These are phyloP conservation scores for Pyricularia pennisetigena DNA, from an alignment of 2,329 filamentous ascomycete species.

Conservation along the genomic window DNA sequence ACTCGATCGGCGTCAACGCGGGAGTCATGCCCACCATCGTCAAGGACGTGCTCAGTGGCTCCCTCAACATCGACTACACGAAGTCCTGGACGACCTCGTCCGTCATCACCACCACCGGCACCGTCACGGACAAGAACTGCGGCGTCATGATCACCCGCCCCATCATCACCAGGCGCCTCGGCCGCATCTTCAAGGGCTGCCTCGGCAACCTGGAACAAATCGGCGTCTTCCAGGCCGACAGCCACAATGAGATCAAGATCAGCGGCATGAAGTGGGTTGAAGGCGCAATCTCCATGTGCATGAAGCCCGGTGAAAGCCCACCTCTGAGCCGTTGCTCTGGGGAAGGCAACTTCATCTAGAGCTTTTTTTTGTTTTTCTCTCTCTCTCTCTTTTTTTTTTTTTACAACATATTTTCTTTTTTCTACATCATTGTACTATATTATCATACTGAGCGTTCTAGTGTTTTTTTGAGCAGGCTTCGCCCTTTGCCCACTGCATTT, in stretches of 20 bases:
- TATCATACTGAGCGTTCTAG: background rate
- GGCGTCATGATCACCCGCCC: background rate
- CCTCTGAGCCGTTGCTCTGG: constrained; percentile 5
- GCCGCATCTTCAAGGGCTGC: background rate
- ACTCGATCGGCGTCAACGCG: background rate
- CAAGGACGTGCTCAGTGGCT: background rate
- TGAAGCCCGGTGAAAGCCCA: background rate
- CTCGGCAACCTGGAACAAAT: background rate
- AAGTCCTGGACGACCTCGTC: background rate
- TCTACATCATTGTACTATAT: background rate
- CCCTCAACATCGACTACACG: background rate
- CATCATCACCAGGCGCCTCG: background rate
- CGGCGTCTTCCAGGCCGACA: background rate
- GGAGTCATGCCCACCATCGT: background rate
- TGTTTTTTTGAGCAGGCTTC: background rate
- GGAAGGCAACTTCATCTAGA: constrained; percentile 2
- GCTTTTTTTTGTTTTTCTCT: no score
- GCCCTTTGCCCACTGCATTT: background rate
- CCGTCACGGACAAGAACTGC: background rate
- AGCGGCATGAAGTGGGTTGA: constrained; percentile 2
- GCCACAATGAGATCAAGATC: constrained; percentile 3
- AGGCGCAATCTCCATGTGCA: constrained; percentile 5
- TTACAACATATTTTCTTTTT: background rate
- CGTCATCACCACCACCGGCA: background rate
- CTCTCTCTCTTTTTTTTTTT: background rate